A percentile compares a stretch with the other conserved stretches of the same genome.
Conservation (phyloP, 306 rosid genomes). For the Senna siamea region DNA sequence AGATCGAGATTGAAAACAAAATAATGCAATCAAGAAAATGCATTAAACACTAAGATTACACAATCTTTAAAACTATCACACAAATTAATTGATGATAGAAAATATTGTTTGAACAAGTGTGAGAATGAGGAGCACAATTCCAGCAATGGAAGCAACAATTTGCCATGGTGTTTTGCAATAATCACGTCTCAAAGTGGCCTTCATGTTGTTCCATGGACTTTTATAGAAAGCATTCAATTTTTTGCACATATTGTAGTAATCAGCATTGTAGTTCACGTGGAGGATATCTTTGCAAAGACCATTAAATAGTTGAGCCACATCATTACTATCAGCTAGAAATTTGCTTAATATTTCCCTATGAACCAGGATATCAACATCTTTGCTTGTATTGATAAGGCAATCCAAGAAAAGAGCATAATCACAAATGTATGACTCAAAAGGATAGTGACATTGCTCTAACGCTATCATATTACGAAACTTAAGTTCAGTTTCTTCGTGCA, state of each 20-base stretch:
- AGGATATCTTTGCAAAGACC: neutral
- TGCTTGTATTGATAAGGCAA: neutral
- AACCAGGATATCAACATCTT: slow-evolving; percentile 31
- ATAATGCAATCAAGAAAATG: too few relatives aligned
- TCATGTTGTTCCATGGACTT: neutral
- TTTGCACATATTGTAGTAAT: neutral
- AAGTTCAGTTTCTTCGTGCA: too few relatives aligned
- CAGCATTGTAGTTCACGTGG: neutral
- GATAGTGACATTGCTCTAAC: neutral
- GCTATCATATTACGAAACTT: neutral
- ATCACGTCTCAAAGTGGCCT: neutral
- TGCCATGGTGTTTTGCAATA: neutral
- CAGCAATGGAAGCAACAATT: neutral
- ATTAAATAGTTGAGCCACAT: neutral
- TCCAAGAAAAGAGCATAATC: neutral
- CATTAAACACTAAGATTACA: too few relatives aligned
- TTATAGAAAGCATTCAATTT: neutral
- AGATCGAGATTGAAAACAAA: too few relatives aligned
- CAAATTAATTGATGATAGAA: too few relatives aligned
- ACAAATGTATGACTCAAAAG: neutral
- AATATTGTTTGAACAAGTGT: too few relatives aligned
- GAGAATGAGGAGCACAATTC: neutral
- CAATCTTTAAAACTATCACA: too few relatives aligned
- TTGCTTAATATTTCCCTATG: neutral
- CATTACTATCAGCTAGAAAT: slow-evolving; percentile 7